These are phyloP conservation scores for Rugonectria rugulosa DNA, from an alignment of 2,329 filamentous ascomycete genomes.

Conservation along the genomic window DNA sequence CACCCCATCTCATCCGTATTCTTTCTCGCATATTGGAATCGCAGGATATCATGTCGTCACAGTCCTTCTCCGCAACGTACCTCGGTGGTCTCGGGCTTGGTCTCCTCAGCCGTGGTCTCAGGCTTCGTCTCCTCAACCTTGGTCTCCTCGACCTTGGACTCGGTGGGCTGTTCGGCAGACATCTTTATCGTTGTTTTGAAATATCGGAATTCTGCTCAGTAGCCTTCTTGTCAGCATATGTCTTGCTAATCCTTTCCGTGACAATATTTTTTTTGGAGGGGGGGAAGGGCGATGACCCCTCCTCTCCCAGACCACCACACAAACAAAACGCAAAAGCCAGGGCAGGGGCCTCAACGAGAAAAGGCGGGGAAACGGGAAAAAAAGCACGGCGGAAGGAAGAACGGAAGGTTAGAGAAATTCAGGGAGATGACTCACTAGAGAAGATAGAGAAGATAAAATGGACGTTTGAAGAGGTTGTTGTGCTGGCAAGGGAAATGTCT, in stretches of 20 bases:
- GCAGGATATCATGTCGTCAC: conserved; percentile 11
- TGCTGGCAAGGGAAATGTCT: conserved; percentile 9
- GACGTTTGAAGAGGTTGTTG: conserved; percentile 16
- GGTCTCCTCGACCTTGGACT: conserved; percentile 63
- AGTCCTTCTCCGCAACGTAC: conserved; percentile 27
- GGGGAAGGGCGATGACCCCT: too few species aligned
- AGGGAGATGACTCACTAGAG: neutral
- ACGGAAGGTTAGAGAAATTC: neutral
- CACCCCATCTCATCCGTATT: neutral
- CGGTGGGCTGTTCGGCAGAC: conserved; percentile 59
- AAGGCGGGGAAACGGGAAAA: neutral
- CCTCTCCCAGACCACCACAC: conserved; percentile 6
- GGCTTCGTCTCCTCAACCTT: conserved; percentile 43
- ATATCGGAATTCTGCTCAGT: conserved; percentile 10
- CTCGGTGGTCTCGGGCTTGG: conserved; percentile 40
- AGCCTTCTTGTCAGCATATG: neutral
- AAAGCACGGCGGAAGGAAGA: neutral
- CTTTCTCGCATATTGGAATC: neutral
- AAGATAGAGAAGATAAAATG: conserved; percentile 23
- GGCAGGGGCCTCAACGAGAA: conserved; percentile 8
- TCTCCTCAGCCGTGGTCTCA: conserved; percentile 41
- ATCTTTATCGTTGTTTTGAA: conserved; percentile 45
- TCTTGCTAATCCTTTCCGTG: neutral
- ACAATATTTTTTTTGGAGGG: neutral
- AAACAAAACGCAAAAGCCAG: conserved; percentile 5